A percentile compares a stretch with the other conserved stretches of the same genome.
Evolutionary conservation across 805 yeast genomes (phyloP).

Genomic region (Candida yuanshanica): DNA sequence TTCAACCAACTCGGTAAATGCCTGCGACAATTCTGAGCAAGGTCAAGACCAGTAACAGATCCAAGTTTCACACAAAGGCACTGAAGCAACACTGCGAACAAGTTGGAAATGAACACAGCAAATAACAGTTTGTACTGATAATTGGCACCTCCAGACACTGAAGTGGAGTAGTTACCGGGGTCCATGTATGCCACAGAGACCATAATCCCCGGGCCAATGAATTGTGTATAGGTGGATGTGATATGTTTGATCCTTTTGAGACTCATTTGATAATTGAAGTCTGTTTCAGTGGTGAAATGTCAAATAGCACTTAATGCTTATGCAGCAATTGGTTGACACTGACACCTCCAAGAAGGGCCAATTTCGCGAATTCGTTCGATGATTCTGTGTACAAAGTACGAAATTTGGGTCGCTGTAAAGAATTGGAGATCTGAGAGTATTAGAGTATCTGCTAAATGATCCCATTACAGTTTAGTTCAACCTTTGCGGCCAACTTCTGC

Average conservation of each 20-base stretch:
- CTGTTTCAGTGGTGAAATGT: not conserved
- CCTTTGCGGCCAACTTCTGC: too few relatives aligned
- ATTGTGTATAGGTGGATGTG: conserved; percentile 42
- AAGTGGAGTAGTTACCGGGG: conserved; percentile 81
- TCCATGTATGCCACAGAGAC: conserved; percentile 80
- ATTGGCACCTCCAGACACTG: conserved; percentile 74
- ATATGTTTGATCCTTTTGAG: not conserved
- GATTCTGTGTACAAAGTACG: too few relatives aligned
- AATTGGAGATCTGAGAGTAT: too few relatives aligned
- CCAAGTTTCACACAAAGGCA: conserved; percentile 70
- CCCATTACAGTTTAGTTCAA: too few relatives aligned
- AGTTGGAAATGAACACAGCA: conserved; percentile 57
- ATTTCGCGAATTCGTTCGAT: too few relatives aligned
- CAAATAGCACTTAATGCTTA: too few relatives aligned
- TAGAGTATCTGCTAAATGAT: too few relatives aligned
- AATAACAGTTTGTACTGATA: conserved; percentile 65
- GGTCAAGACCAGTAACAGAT: conserved; percentile 71
- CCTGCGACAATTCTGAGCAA: conserved; percentile 70
- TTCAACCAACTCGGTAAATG: conserved; percentile 60
- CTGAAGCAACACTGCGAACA: conserved; percentile 70
- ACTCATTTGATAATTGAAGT: not conserved
- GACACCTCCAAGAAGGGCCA: too few relatives aligned
- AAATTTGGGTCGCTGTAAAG: too few relatives aligned
- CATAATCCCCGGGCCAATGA: conserved; percentile 77
- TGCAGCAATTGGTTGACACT: too few relatives aligned